Base-by-base conservation (phyloP, 345 rosid species). In the Gossypioides kirkii region DNA sequence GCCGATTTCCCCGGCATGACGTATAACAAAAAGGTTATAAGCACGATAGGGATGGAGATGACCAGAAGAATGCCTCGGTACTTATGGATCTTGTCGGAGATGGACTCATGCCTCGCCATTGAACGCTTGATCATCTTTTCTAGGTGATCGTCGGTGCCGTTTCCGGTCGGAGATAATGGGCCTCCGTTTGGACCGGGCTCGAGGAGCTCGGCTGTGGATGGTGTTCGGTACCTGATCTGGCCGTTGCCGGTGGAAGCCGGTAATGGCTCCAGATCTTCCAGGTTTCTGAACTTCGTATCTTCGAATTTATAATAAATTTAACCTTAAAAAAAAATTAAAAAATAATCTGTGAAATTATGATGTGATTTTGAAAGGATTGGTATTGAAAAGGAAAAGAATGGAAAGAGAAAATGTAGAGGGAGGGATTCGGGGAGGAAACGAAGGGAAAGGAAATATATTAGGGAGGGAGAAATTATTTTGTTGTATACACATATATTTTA, bases 211-310 rank as follows among this genome's bases (percentile, higher is more conserved):
- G 90, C 69, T 43, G 93, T 81, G 78, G 96, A 86, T 23, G 90
- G 93, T 54, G 97, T 77, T 70, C 96, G 89, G 88, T 89, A 91
- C n/a, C 99, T 93, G 86, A 95, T 90, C 92, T 87, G 91, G 77
- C 95, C 97, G 91, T 87, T 90, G 46, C 81, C 81, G 85, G 72
- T 42, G 42, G 92, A 54, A 79, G 89, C 67, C 82, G 63, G 89
- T 64, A 75, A 75, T 74, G 97, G 84, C 83, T 91, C 97, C 97
- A 95, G 97, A 86, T 85, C 83, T 55, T 80, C 77, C 71, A 58
- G 73, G 12, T 73, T 41, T 32, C 53, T 14, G 11, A 77, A 79
- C 50, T 82, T 81, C 73, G 85, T 1, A 50, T 28, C 70, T 38
- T 53, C 61, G 79, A 76, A 66, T 72, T 72, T 72, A 59, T 46